Evolutionary conservation across 345 rosid genomes (phyloP).

Genomic region (Arabidopsis suecica): DNA sequence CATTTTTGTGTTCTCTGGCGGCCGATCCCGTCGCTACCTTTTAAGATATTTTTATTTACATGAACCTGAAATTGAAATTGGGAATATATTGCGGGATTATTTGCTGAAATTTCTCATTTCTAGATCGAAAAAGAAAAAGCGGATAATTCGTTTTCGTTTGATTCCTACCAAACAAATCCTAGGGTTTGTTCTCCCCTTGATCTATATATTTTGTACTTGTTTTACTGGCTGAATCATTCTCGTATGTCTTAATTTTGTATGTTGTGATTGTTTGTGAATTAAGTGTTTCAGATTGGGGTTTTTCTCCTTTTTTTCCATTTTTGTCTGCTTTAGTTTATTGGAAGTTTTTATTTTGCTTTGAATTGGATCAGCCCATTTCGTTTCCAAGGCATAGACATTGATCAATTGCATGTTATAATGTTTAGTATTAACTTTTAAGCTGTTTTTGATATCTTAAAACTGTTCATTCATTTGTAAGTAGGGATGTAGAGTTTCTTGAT

Average conservation of each 20-base stretch:
- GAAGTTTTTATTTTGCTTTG: not conserved
- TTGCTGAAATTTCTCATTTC: conserved; percentile 1
- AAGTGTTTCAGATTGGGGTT: conserved; percentile 19
- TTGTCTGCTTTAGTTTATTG: not conserved
- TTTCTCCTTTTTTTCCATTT: not conserved
- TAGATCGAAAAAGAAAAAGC: conserved; percentile 9
- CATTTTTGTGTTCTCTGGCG: conserved; percentile 24
- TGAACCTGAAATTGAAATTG: conserved; percentile 11
- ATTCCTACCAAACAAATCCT: conserved; percentile 26
- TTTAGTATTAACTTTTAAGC: not conserved
- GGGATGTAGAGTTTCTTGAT: not conserved
- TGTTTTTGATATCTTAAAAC: not conserved
- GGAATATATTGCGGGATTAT: not conserved
- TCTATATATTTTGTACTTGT: conserved; percentile 8
- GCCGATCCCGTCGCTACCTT: conserved; percentile 34
- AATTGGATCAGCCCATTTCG: not conserved
- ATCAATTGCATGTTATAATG: conserved; percentile 21
- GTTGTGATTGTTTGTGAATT: conserved; percentile 29
- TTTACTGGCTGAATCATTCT: not conserved
- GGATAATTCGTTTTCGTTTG: conserved; percentile 22
- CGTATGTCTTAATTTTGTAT: not conserved
- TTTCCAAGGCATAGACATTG: too few relatives aligned
- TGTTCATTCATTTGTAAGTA: not conserved
- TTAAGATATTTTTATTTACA: not conserved
- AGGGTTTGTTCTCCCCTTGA: conserved; percentile 33